Conservation (phyloP, 345 rosid genomes). For the Mangifera indica region DNA sequence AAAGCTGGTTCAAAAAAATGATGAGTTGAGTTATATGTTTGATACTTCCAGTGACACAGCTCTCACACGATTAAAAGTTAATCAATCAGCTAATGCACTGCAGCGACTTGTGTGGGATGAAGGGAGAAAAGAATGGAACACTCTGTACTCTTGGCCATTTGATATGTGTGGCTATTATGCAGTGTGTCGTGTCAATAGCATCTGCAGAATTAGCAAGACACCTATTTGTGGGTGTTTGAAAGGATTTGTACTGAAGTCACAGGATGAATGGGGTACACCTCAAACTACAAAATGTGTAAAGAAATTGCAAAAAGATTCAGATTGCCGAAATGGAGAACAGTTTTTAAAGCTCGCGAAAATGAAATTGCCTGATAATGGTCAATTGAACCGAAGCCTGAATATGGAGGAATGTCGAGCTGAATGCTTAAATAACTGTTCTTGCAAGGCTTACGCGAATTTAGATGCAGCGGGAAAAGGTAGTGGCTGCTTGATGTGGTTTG, state of each 20-base stretch:
- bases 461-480: constrained; percentile 26
- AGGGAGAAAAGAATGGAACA: not conserved
- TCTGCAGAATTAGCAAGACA: constrained; percentile 4
- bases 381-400: constrained; percentile 18
- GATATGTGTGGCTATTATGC: constrained; percentile 31
- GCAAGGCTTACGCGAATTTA: constrained; percentile 29
- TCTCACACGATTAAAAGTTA: constrained; percentile 19
- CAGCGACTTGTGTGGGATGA: constrained; percentile 24
- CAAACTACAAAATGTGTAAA: not conserved
- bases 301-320: not conserved
- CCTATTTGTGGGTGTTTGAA: constrained; percentile 17
- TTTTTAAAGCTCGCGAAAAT: constrained; percentile 8
- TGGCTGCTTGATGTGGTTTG: constrained; percentile 41
- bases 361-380: constrained; percentile 23
- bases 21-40: constrained; percentile 19
- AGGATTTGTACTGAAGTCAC: constrained; percentile 12
- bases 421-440: constrained; percentile 33
- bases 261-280: not conserved
- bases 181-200: constrained; percentile 24
- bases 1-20: constrained; percentile 6
- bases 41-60: constrained; percentile 11
- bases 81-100: constrained; percentile 9
- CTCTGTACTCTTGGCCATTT: constrained; percentile 13
- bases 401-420: constrained; percentile 19
- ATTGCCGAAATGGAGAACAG: constrained; percentile 17